These are phyloP conservation scores for Didymella lethalis DNA, from an alignment of 2,329 filamentous ascomycete species.

Conservation along the genomic window DNA sequence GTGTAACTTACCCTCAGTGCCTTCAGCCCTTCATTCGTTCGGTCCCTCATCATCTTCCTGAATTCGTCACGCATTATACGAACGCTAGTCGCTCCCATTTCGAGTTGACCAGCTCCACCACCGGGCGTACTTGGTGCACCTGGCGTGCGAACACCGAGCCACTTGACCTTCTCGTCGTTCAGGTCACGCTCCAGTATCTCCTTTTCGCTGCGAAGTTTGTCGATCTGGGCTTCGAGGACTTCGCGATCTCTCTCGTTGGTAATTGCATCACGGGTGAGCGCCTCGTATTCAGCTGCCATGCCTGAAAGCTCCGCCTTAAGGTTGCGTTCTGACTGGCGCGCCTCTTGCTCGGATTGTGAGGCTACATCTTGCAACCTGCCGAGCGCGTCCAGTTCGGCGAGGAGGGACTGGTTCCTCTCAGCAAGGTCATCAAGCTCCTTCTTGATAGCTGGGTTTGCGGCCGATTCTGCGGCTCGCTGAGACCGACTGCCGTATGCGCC, in stretches of 20 bases:
- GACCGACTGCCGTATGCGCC: constrained; percentile 86
- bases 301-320: constrained; percentile 72
- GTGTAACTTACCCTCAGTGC: constrained; percentile 66
- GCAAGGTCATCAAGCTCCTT: constrained; percentile 66
- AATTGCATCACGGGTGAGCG: constrained; percentile 72
- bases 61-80: constrained; percentile 76
- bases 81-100: constrained; percentile 68
- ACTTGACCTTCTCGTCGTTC: constrained; percentile 71
- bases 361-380: constrained; percentile 49
- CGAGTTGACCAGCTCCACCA: constrained; percentile 30
- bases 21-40: constrained; percentile 70
- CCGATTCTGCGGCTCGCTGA: constrained; percentile 72
- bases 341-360: constrained; percentile 46
- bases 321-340: constrained; percentile 51
- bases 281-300: constrained; percentile 74
- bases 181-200: constrained; percentile 70
- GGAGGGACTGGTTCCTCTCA: constrained; percentile 53
- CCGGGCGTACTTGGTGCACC: constrained; percentile 41
- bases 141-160: constrained; percentile 68
- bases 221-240: constrained; percentile 68
- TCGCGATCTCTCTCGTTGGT: constrained; percentile 76
- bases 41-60: constrained; percentile 82
- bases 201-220: constrained; percentile 68
- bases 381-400: constrained; percentile 55
- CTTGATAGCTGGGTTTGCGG: constrained; percentile 63